Conservation (phyloP, 179 eudicot species). For the Camellia oleifera region DNA sequence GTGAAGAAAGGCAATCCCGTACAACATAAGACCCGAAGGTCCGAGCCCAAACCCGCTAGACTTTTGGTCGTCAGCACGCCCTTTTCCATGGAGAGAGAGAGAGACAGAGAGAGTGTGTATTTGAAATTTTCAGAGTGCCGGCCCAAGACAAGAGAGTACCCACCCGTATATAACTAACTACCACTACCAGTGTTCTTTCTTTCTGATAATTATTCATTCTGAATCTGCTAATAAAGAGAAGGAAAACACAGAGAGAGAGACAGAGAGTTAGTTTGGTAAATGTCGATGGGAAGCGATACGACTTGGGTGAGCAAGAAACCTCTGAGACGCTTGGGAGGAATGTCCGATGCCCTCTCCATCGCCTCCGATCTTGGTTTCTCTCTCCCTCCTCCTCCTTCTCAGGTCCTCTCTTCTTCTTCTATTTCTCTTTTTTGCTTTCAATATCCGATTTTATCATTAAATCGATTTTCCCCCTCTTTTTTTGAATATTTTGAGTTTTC, state of each 20-base stretch:
- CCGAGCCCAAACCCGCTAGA: neutral
- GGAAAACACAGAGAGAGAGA: no score
- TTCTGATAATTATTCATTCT: neutral
- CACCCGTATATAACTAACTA: neutral
- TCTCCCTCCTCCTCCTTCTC: conserved; percentile 60
- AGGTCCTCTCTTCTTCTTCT: conserved; percentile 27
- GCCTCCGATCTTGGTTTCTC: conserved; percentile 88
- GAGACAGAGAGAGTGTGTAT: neutral
- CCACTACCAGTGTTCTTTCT: neutral
- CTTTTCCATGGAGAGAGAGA: neutral
- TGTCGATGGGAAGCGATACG: conserved; percentile 64
- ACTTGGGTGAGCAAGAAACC: conserved; percentile 96
- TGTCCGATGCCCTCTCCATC: conserved; percentile 95
- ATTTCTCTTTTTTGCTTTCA: neutral
- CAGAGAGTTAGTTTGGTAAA: conserved; percentile 6
- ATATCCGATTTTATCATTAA: neutral
- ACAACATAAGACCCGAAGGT: no score
- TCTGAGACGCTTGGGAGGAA: conserved; percentile 77
- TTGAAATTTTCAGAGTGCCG: conserved; percentile 8
- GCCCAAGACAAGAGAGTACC: neutral
- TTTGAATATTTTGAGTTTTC: neutral
- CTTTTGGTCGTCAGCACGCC: neutral
- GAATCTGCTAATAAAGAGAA: neutral
- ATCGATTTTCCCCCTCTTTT: no score
- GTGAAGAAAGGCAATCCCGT: no score